Evolutionary conservation across 225 moss, liverwort and hornwort genomes (phyloP).

Genomic region (Bryum argenteum): DNA sequence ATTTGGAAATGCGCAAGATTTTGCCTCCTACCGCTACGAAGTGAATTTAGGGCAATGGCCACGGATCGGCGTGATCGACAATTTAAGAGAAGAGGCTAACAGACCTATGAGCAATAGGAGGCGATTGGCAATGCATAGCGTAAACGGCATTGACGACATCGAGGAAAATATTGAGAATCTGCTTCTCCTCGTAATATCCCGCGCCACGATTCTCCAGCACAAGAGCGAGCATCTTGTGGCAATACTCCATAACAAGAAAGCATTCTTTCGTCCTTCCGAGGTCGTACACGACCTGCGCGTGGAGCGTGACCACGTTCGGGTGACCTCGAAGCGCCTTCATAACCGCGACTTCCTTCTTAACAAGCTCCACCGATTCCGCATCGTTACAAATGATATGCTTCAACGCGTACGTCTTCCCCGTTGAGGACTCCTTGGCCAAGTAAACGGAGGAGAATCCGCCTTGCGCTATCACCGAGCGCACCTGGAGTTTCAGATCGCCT

Average conservation of each 20-base stretch:
- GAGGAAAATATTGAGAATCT: constrained; percentile 77
- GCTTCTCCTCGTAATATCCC: constrained; percentile 92
- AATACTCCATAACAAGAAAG: constrained; percentile 92
- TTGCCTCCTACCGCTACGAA: neutral
- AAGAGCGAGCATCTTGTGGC: constrained; percentile 89
- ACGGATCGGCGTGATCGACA: neutral
- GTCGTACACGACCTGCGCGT: constrained; percentile 91
- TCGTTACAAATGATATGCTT: constrained; percentile 99
- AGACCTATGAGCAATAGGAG: constrained; percentile 94
- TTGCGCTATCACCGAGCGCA: constrained; percentile 85
- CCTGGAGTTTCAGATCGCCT: constrained; percentile 87
- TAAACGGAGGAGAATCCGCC: constrained; percentile 94
- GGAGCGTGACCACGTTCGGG: constrained; percentile 85
- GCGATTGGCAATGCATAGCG: constrained; percentile 95
- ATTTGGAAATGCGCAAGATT: too few species aligned
- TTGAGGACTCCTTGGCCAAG: constrained; percentile 67
- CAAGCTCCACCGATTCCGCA: constrained; percentile 85
- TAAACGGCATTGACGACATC: constrained; percentile 93
- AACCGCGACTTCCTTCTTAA: constrained; percentile 84
- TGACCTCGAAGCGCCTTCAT: constrained; percentile 93
- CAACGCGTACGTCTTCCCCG: constrained; percentile 85
- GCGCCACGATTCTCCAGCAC: constrained; percentile 91
- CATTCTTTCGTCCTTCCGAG: constrained; percentile 95
- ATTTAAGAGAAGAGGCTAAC: neutral
- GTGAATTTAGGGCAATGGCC: neutral